Evolutionary conservation across 2,329 filamentous ascomycete species (phyloP).

Genomic region (Sordariomycetes sp.): DNA sequence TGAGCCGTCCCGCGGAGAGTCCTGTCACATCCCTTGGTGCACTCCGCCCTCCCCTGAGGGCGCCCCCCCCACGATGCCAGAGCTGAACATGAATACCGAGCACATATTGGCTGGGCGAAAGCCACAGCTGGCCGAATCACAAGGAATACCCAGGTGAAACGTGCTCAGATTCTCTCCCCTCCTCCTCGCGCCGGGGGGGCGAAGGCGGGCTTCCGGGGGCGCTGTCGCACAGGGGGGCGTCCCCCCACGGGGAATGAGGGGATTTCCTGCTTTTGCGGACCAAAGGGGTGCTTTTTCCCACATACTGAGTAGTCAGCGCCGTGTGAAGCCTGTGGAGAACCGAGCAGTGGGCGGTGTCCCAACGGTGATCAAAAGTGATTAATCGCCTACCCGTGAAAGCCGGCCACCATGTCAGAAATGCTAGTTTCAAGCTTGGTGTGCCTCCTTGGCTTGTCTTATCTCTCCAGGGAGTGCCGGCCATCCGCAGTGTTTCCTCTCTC

Average conservation of each 20-base stretch:
- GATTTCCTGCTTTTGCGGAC: not conserved
- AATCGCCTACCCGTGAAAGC: not conserved
- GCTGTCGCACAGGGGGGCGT: not conserved
- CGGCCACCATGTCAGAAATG: not conserved
- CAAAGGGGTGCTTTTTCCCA: not conserved
- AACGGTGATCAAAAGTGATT: no score
- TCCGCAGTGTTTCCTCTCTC: not conserved
- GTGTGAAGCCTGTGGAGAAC: not conserved
- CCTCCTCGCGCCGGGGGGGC: not conserved
- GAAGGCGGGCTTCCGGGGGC: not conserved
- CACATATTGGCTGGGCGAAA: no score
- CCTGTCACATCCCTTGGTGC: no score
- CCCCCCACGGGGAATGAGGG: not conserved
- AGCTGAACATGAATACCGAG: no score
- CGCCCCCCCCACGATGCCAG: no score
- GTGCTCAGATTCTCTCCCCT: not conserved
- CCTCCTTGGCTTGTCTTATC: not conserved
- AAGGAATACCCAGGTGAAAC: not conserved
- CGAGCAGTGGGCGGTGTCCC: not conserved
- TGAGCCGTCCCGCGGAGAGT: no score
- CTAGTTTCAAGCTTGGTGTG: not conserved
- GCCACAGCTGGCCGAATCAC: not conserved
- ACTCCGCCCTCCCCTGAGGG: no score
- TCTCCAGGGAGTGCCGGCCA: not conserved
- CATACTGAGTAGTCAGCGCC: no score